Evolutionary conservation across 345 rosid species (phyloP).

Genomic region (Murraya koenigii): DNA sequence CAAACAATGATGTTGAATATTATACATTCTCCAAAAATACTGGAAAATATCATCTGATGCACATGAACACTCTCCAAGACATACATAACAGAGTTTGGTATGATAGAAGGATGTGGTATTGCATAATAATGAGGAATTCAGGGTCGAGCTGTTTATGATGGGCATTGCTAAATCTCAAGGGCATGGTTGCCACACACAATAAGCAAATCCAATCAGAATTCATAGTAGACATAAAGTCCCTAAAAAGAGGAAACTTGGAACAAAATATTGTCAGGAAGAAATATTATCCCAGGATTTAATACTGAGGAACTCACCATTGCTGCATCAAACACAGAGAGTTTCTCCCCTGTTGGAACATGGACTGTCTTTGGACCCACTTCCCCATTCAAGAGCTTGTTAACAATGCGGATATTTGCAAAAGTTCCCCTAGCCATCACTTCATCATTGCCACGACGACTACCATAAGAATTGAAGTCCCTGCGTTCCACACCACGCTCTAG

Average conservation of each 20-base stretch:
- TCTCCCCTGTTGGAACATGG: constrained; percentile 95
- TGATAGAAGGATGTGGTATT: neutral
- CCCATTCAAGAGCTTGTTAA: constrained; percentile 91
- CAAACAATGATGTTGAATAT: neutral
- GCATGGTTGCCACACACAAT: neutral
- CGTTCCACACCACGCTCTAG: constrained; percentile 71
- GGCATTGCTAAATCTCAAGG: neutral
- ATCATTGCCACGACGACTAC: constrained; percentile 98
- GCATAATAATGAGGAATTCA: neutral
- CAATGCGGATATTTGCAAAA: constrained; percentile 95
- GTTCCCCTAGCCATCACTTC: constrained; percentile 98
- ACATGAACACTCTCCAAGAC: neutral
- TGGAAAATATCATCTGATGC: neutral
- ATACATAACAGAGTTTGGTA: neutral
- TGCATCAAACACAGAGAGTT: constrained; percentile 87
- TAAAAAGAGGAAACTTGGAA: neutral
- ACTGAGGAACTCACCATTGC: constrained; percentile 57
- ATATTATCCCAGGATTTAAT: neutral
- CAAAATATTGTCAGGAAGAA: neutral
- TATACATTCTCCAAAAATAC: neutral
- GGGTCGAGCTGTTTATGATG: neutral
- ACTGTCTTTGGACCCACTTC: constrained; percentile 95
- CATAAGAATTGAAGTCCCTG: constrained; percentile 93
- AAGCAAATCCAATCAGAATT: neutral
- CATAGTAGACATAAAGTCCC: neutral